Conservation (phyloP, 768 basidiomycete genomes). For the Trametes gibbosa region DNA sequence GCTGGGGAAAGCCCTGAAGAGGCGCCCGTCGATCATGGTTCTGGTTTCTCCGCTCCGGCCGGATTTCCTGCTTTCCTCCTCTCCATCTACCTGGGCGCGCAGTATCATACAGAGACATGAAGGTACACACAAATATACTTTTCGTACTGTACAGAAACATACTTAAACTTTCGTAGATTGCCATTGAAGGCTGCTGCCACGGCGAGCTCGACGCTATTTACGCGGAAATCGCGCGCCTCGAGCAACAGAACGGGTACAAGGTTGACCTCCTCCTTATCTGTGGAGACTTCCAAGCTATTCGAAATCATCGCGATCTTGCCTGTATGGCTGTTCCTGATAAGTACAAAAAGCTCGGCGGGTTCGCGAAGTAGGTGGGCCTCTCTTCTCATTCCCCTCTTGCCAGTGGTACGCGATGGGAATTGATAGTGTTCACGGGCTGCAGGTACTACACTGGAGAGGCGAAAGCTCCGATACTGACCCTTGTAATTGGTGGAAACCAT, state of each 20-base stretch:
- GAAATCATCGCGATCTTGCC: constrained; percentile 80
- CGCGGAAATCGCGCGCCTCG: constrained; percentile 59
- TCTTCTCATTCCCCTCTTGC: not conserved
- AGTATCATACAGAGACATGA: too few species aligned
- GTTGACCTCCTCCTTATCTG: constrained; percentile 89
- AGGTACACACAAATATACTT: too few species aligned
- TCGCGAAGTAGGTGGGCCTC: constrained; percentile 60
- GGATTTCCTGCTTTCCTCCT: too few species aligned
- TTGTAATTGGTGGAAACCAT: constrained; percentile 97
- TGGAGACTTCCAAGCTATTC: constrained; percentile 93
- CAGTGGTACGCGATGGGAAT: not conserved
- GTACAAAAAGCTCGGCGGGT: constrained; percentile 80
- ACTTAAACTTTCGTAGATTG: constrained; percentile 48
- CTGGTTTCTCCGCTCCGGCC: too few species aligned
- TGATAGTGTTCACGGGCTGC: not conserved
- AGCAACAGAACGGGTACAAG: constrained; percentile 57
- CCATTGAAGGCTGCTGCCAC: constrained; percentile 94
- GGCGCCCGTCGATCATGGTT: too few species aligned
- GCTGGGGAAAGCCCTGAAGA: too few species aligned
- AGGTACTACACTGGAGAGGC: constrained; percentile 88
- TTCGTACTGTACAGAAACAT: too few species aligned
- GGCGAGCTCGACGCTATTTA: constrained; percentile 92
- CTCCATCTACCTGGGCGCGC: too few species aligned
- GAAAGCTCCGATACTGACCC: constrained; percentile 81
- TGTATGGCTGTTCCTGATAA: constrained; percentile 92